A percentile compares a stretch with the other conserved stretches of the same genome.
phyloP scores from a whole-genome alignment of 345 rosid species.

The Euphorbia pulcherrima region DNA sequence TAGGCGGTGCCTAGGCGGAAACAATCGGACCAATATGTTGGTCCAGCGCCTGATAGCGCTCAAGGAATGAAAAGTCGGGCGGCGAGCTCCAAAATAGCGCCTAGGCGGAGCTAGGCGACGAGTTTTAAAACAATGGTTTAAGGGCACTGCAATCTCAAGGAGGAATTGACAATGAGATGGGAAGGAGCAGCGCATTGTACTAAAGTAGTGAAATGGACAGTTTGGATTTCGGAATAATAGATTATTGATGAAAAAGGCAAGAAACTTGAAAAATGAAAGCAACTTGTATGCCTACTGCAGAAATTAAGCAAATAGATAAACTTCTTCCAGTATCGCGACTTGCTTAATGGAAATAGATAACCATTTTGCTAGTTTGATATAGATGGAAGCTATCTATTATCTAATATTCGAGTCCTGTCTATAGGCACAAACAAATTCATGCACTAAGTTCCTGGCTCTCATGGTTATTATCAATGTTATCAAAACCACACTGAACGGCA shows the following conservation, averaged over 20 bases:
- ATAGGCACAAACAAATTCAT: not conserved
- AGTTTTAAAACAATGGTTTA: too few relatives aligned
- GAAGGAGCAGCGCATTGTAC: conserved; percentile 37
- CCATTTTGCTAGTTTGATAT: conserved; percentile 38
- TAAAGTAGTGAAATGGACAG: conserved; percentile 31
- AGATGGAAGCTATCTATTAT: conserved; percentile 8
- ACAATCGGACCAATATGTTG: too few relatives aligned
- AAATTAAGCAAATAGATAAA: conserved; percentile 65
- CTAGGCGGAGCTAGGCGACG: too few relatives aligned
- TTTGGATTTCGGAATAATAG: conserved; percentile 28
- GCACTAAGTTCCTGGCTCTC: not conserved
- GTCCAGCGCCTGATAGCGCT: too few relatives aligned
- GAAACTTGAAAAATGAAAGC: conserved; percentile 16
- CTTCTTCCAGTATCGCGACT: conserved; percentile 55
- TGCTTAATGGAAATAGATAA: conserved; percentile 16
- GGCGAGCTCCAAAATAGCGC: too few relatives aligned
- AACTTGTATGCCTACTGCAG: conserved; percentile 56
- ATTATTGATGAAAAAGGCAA: conserved; percentile 46
- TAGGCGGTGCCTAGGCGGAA: too few relatives aligned
- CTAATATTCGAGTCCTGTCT: not conserved
- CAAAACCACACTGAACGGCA: too few relatives aligned
- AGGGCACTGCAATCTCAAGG: conserved; percentile 28
- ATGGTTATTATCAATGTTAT: not conserved
- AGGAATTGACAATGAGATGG: conserved; percentile 36
- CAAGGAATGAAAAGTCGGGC: too few relatives aligned